Conservation (phyloP, 257 asterid genomes). For the Solanum etuberosum region DNA sequence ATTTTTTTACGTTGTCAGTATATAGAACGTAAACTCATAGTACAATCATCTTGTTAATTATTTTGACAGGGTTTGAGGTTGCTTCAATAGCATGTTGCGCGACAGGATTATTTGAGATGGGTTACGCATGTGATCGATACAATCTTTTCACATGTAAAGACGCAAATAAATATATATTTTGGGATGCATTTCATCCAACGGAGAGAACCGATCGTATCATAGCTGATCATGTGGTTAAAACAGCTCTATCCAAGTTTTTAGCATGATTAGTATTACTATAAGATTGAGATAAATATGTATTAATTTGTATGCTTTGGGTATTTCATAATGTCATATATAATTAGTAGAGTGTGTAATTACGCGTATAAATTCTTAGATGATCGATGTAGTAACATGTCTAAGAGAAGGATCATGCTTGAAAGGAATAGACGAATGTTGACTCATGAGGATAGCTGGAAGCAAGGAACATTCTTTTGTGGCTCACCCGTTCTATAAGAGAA, state of each 20-base stretch:
- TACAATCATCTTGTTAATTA: background rate
- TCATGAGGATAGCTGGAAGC: no score
- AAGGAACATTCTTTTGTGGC: no score
- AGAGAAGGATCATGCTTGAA: background rate
- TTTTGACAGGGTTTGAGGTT: constrained; percentile 44
- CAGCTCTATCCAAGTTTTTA: constrained; percentile 25
- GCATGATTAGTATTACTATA: background rate
- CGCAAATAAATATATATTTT: constrained; percentile 64
- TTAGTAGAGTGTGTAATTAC: background rate
- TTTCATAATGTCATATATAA: background rate
- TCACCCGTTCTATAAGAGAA: no score
- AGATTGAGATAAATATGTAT: background rate
- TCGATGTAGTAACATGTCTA: background rate
- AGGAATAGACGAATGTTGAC: background rate
- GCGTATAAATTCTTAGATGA: background rate
- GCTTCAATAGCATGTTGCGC: constrained; percentile 62
- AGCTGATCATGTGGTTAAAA: constrained; percentile 40
- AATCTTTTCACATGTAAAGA: constrained; percentile 55
- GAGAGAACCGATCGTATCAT: constrained; percentile 49
- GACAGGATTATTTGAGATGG: constrained; percentile 82
- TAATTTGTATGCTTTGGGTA: background rate
- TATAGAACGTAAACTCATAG: background rate
- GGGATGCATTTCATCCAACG: constrained; percentile 91
- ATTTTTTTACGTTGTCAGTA: background rate
- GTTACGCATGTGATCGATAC: constrained; percentile 38